Evolutionary conservation across 2,329 filamentous ascomycete genomes (phyloP).

Genomic region (Colletotrichum spinosum): DNA sequence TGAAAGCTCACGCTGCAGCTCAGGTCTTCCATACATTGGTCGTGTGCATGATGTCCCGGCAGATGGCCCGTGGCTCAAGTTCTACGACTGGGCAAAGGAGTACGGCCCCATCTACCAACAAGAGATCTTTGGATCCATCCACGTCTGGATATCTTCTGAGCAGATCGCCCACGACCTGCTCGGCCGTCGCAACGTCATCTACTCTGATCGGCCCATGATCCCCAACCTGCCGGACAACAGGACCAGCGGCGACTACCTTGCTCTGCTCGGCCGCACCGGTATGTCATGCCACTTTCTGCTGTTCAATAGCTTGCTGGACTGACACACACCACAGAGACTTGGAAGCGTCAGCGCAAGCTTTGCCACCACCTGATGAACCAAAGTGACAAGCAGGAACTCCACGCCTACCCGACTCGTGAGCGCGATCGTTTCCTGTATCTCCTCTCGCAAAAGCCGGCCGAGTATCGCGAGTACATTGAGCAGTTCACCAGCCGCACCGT

Average conservation of each 20-base stretch:
- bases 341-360: conserved; percentile 61
- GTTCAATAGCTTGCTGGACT: background rate
- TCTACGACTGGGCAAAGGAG: conserved; percentile 59
- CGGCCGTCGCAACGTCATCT: conserved; percentile 53
- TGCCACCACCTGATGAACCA: conserved; percentile 56
- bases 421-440: conserved; percentile 59
- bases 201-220: conserved; percentile 60
- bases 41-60: conserved; percentile 58
- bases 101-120: conserved; percentile 61
- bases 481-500: conserved; percentile 60
- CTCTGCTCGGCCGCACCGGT: conserved; percentile 57
- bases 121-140: conserved; percentile 57
- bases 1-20: conserved; percentile 21
- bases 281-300: conserved; percentile 6
- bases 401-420: conserved; percentile 57
- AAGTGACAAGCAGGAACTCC: conserved; percentile 50
- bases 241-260: conserved; percentile 59
- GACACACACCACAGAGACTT: conserved; percentile 50
- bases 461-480: conserved; percentile 59
- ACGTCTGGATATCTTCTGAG: conserved; percentile 62
- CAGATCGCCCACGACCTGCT: conserved; percentile 58
- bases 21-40: conserved; percentile 57
- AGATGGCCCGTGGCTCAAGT: conserved; percentile 58
- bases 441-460: conserved; percentile 51
- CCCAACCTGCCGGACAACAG: conserved; percentile 60